Conservation (phyloP, 257 asterid species). For the Solanum virginianum region DNA sequence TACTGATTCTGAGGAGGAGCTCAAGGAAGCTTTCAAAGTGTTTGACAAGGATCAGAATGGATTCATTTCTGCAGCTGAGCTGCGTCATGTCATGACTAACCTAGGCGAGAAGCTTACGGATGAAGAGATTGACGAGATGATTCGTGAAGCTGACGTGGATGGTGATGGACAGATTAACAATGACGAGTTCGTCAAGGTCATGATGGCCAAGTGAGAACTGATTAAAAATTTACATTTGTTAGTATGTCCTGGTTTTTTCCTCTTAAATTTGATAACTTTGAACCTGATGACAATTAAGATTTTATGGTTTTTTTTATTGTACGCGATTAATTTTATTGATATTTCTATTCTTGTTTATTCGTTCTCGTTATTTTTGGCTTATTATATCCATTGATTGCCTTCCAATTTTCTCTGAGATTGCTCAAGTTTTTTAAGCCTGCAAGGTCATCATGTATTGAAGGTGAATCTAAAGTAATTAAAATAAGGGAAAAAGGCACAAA, state of each 20-base stretch:
- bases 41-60: neutral
- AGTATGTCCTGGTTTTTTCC: slow-evolving; percentile 3
- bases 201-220: slow-evolving; percentile 21
- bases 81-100: neutral
- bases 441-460: too few species aligned
- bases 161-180: neutral
- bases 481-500: too few species aligned
- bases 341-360: neutral
- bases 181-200: neutral
- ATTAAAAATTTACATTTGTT: neutral
- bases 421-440: neutral
- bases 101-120: neutral
- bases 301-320: neutral
- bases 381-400: neutral
- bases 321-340: slow-evolving; percentile 6
- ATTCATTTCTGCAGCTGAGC: neutral
- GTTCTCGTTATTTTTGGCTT: neutral
- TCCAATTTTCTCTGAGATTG: neutral
- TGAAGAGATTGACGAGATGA: neutral
- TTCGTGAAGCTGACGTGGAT: neutral
- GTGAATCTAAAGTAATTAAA: too few species aligned
- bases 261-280: neutral
- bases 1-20: neutral
- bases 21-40: neutral
- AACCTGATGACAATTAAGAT: slow-evolving; percentile 13